These are phyloP conservation scores for Penicillium sclerotigenum DNA, from an alignment of 2,329 filamentous ascomycete genomes.

Conservation along the genomic window DNA sequence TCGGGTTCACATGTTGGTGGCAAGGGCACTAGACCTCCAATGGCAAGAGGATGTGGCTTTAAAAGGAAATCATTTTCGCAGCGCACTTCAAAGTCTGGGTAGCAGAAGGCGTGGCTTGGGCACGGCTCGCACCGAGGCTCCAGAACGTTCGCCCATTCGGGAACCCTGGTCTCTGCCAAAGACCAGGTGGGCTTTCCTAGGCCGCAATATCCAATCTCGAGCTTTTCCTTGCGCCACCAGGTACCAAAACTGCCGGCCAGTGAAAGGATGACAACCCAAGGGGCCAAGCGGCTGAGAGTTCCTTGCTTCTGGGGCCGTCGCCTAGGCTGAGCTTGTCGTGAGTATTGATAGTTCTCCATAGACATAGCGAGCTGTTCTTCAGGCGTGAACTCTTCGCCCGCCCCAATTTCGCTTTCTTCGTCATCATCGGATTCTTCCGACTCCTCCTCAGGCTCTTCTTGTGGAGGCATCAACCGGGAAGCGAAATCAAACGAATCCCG, in stretches of 20 bases:
- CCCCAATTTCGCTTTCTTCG: constrained; percentile 56
- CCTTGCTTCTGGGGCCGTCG: constrained; percentile 38
- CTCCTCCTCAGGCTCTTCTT: constrained; percentile 42
- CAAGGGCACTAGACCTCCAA: constrained; percentile 77
- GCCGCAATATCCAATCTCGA: constrained; percentile 93
- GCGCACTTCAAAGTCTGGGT: constrained; percentile 67
- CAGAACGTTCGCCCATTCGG: constrained; percentile 67
- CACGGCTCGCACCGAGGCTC: constrained; percentile 86
- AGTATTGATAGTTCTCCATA: constrained; percentile 63
- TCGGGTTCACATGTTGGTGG: constrained; percentile 93
- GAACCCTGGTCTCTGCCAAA: constrained; percentile 62
- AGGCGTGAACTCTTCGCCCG: constrained; percentile 89
- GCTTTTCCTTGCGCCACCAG: constrained; percentile 92
- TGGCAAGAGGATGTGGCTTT: constrained; percentile 75
- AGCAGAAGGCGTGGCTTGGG: constrained; percentile 86
- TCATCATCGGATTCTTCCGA: constrained; percentile 45
- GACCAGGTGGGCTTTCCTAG: constrained; percentile 65
- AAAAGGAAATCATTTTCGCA: constrained; percentile 88
- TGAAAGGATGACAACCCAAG: constrained; percentile 68
- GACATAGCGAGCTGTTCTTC: constrained; percentile 82
- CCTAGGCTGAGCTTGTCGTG: constrained; percentile 19
- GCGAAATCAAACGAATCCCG: constrained; percentile 60
- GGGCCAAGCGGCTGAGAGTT: constrained; percentile 57
- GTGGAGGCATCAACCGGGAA: constrained; percentile 37
- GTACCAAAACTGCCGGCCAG: constrained; percentile 69